A percentile compares a stretch with the other conserved stretches of the same genome.
Evolutionary conservation across 2,329 filamentous ascomycete species (phyloP).

Genomic region (Alternaria rosae): DNA sequence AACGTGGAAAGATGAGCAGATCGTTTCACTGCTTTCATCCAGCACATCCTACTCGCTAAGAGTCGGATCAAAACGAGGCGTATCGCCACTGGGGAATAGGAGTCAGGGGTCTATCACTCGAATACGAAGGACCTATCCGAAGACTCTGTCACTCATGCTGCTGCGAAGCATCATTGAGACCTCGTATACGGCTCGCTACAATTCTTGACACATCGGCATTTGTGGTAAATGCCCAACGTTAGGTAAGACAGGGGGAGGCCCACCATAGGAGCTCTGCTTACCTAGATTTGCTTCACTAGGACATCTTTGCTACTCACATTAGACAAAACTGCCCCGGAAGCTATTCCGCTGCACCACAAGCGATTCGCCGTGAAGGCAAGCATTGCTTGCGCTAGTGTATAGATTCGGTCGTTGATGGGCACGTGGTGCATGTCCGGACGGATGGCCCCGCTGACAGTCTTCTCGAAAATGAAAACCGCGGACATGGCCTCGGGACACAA

Average conservation of each 20-base stretch:
- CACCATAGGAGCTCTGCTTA: neutral
- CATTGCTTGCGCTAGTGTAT: constrained; percentile 1
- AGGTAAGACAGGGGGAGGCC: neutral
- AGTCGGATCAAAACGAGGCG: constrained; percentile 1
- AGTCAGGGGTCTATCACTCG: neutral
- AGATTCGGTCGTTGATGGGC: constrained; percentile 1
- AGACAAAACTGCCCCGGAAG: neutral
- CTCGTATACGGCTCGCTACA: constrained; percentile 1
- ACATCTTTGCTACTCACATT: neutral
- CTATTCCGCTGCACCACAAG: neutral
- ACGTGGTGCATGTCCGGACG: constrained; percentile 13
- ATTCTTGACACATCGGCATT: neutral
- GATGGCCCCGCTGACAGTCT: constrained; percentile 18
- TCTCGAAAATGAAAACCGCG: constrained; percentile 14
- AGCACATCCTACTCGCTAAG: neutral
- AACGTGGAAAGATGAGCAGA: neutral
- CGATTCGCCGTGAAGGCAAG: constrained; percentile 2
- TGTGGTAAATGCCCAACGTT: neutral
- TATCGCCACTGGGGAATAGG: neutral
- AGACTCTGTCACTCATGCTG: neutral
- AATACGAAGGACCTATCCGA: neutral
- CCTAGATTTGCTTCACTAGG: neutral
- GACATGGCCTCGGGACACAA: constrained; percentile 17
- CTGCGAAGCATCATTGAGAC: neutral
- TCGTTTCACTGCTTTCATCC: neutral